Base-by-base conservation (phyloP, 306 rosid species). In the Rubus idaeus region DNA sequence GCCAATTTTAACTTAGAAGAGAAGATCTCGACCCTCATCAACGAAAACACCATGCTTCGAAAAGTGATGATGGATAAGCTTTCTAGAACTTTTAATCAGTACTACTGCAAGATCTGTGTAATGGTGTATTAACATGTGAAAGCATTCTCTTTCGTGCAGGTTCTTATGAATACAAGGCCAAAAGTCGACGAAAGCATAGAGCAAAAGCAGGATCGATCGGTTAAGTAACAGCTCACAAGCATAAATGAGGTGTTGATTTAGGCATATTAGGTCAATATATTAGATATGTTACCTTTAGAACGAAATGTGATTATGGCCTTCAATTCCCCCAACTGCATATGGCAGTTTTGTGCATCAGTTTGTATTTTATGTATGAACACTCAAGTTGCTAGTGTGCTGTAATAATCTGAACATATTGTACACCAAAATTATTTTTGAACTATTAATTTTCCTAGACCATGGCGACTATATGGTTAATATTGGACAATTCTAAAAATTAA, bases 1-100 rank as follows among this genome's bases (percentile, higher is more conserved):
- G 76, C 79, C 60, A 92, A 88, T 74, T 86, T 86, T 1, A 88
- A 92, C 30, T 83, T 90, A 67, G 93, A 90, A 83, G 97, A 90
- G 26, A 81, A 85, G 39, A 89, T 92, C 75, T 90, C 97, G 5
- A 92, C 97, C 35, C 79, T 90, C 61, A 69, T 77, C 63, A 90
- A 90, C 70, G 94, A 90, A 57, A 90, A 90, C 82, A 53, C 86
- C 50, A 88, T 87, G 94, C 90, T 87, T 18, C 81, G 91, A 0
- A 90, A 87, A 90, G 91, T 87, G 58, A 8, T 16, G 69, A 39
- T 37, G 45, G 10, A 6, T 39, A 17, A 75, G 69, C 49, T 71
- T 3, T 10, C 46, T 8, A 42, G 4, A 49, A 20, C 35, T 18
- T 49, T 16, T 13, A 9, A 35, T 51, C 39, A 53, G 3, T 46